phyloP scores from a whole-genome alignment of 169 alveolate genomes.

The Plasmodium gonderi region DNA sequence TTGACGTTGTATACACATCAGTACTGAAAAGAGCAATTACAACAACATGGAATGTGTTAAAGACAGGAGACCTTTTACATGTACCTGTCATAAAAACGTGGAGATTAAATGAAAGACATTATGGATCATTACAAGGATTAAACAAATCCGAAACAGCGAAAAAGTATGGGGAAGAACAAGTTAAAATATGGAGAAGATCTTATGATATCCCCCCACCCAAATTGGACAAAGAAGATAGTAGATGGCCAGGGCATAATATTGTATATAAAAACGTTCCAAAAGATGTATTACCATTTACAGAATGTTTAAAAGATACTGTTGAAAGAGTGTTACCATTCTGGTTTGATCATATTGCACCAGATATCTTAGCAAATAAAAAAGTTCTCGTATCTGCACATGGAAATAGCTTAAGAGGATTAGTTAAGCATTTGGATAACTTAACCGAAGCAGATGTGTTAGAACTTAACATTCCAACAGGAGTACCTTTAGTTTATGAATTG shows the following conservation, averaged over 20 bases:
- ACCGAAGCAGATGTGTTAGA: constrained; percentile 94
- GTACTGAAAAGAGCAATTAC: constrained; percentile 95
- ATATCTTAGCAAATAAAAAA: constrained; percentile 91
- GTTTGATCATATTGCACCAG: constrained; percentile 95
- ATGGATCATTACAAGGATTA: constrained; percentile 98
- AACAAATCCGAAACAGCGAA: constrained; percentile 97
- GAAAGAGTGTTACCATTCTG: constrained; percentile 96
- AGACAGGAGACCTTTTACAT: constrained; percentile 90
- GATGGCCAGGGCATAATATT: constrained; percentile 92
- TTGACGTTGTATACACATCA: constrained; percentile 96
- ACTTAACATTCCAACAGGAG: constrained; percentile 97
- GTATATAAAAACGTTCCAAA: constrained; percentile 90
- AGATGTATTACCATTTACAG: constrained; percentile 95
- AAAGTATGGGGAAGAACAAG: constrained; percentile 97
- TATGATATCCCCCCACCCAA: constrained; percentile 98
- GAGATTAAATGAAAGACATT: constrained; percentile 98
- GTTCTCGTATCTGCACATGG: constrained; percentile 98
- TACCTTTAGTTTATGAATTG: constrained; percentile 96
- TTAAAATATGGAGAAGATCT: constrained; percentile 96
- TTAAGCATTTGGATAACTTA: constrained; percentile 95
- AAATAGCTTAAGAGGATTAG: constrained; percentile 97
- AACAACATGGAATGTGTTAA: constrained; percentile 93
- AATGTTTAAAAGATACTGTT: constrained; percentile 94
- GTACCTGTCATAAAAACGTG: constrained; percentile 93
- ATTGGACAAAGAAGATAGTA: constrained; percentile 89